Evolutionary conservation across 1,284 basidiomycete species (phyloP).

Genomic region (Austroboletus niveus): DNA sequence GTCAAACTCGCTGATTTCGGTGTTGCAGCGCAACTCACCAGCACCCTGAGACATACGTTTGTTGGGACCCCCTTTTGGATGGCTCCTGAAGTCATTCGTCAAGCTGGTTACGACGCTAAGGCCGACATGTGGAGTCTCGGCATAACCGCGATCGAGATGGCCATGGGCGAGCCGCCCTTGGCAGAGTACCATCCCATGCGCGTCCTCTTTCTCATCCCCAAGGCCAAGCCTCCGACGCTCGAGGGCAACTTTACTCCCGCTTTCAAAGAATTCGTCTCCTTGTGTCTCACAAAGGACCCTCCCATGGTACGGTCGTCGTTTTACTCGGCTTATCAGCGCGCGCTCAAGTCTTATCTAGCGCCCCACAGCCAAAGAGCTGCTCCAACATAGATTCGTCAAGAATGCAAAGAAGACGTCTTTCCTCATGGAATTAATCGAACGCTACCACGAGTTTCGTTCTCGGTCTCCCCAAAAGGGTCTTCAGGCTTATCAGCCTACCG

Average conservation of each 20-base stretch:
- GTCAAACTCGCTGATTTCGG: slow-evolving; percentile 99
- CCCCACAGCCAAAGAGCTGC: slow-evolving; percentile 86
- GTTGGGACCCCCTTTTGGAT: slow-evolving; percentile 98
- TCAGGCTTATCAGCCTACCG: slow-evolving; percentile 52
- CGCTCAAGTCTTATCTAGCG: slow-evolving; percentile 51
- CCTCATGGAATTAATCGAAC: slow-evolving; percentile 85
- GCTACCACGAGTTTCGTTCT: slow-evolving; percentile 68
- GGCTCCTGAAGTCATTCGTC: slow-evolving; percentile 96
- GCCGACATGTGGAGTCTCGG: slow-evolving; percentile 98
- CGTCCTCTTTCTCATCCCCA: slow-evolving; percentile 94
- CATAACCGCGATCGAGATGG: slow-evolving; percentile 96
- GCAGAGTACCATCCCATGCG: slow-evolving; percentile 96
- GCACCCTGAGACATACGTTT: slow-evolving; percentile 88
- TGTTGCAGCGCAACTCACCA: slow-evolving; percentile 90
- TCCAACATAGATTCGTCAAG: slow-evolving; percentile 91
- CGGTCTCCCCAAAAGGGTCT: slow-evolving; percentile 55
- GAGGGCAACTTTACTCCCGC: slow-evolving; percentile 82
- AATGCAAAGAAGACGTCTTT: slow-evolving; percentile 78
- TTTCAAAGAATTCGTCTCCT: slow-evolving; percentile 91
- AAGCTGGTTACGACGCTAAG: slow-evolving; percentile 94
- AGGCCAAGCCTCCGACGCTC: slow-evolving; percentile 89
- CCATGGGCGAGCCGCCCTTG: slow-evolving; percentile 90
- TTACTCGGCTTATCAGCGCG: not conserved
- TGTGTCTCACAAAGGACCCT: slow-evolving; percentile 93
- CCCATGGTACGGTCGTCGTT: slow-evolving; percentile 45